These are phyloP conservation scores for Solanum aculeatissimum DNA, from an alignment of 305 asterid species.

Conservation along the genomic window DNA sequence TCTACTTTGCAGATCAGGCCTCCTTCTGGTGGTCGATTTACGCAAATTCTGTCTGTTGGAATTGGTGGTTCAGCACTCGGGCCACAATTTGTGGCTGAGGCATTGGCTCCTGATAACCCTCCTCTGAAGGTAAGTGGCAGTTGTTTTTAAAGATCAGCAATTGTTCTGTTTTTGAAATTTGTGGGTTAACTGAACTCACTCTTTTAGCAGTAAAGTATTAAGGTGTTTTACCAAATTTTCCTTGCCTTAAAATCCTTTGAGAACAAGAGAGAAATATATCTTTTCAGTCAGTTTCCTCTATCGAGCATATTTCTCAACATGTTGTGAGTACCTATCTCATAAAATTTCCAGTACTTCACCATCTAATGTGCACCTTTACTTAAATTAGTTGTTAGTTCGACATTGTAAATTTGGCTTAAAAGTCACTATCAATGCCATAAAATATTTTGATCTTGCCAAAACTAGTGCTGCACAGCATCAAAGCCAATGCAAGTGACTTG, in stretches of 20 bases:
- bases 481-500: neutral
- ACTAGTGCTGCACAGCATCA: neutral
- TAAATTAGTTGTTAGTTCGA: neutral
- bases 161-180: neutral
- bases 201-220: neutral
- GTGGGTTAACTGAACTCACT: neutral
- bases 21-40: constrained; percentile 48
- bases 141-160: neutral
- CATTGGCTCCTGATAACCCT: constrained; percentile 98
- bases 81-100: constrained; percentile 99
- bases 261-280: neutral
- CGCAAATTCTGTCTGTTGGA: constrained; percentile 93
- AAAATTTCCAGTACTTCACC: neutral
- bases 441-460: neutral
- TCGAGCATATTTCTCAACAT: neutral
- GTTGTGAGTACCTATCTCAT: neutral
- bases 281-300: neutral
- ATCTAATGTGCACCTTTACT: neutral
- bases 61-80: constrained; percentile 99
- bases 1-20: constrained; percentile 58
- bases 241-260: neutral
- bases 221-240: neutral
- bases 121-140: constrained; percentile 69
- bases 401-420: neutral
- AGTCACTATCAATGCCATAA: neutral